Percentiles rank a stretch among this genome's conserved stretches.
phyloP scores from a whole-genome alignment of 768 basidiomycete species.

The Pulveroboletus frians region DNA sequence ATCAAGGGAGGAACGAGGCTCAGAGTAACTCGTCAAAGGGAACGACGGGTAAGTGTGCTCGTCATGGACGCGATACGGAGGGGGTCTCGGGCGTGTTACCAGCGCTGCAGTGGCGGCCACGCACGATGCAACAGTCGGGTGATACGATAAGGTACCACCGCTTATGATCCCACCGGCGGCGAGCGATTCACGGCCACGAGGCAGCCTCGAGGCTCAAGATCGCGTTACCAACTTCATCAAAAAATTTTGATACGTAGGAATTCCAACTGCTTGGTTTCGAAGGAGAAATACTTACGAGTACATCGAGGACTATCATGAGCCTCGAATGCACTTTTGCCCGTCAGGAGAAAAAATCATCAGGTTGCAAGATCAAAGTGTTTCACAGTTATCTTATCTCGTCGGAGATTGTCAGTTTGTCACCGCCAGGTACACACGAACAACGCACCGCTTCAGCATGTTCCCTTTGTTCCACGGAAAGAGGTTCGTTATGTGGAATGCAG shows the following conservation, averaged over 20 bases:
- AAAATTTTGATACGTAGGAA: not conserved
- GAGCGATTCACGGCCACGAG: not conserved
- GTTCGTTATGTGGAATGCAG: not conserved
- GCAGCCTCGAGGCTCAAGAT: not conserved
- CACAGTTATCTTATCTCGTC: constrained; percentile 10
- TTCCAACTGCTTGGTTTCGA: not conserved
- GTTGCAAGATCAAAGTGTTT: no score
- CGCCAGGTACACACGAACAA: not conserved
- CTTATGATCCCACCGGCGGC: no score
- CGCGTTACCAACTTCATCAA: not conserved
- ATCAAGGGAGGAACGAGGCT: no score
- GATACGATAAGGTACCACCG: no score
- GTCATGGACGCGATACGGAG: no score
- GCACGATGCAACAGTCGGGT: no score
- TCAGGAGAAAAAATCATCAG: no score
- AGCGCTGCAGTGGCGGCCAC: no score
- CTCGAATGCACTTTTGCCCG: not conserved
- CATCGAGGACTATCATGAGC: not conserved
- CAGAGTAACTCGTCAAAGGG: no score
- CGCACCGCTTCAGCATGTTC: not conserved
- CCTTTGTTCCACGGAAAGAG: constrained; percentile 1
- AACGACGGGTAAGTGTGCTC: no score
- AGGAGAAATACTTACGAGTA: not conserved
- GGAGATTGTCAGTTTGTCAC: not conserved
- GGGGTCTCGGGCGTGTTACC: no score